Base-by-base conservation (phyloP, 208 protist species). In the Trypanosoma caninum region DNA sequence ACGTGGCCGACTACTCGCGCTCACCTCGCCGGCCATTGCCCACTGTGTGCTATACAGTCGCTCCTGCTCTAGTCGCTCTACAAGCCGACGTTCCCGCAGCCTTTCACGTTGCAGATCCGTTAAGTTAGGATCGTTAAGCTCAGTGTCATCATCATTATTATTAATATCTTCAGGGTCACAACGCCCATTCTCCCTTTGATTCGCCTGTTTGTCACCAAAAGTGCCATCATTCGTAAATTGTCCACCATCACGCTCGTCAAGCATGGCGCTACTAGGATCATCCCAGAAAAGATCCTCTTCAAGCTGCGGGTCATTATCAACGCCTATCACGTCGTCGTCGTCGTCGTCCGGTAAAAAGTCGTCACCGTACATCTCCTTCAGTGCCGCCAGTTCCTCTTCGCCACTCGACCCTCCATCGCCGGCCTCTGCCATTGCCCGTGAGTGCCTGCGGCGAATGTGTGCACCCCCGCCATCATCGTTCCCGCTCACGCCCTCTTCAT, bases 291-390 rank as follows among this genome's bases (percentile, higher is more conserved):
- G 71, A 50, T 87, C 83, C 13, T 87, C 80, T 45, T 76, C 70
- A 41, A 86, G 60, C n/a, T 80, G 78, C 1, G 69, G 67, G 51
- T 92, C 84, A 8, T 60, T 53, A 25, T 41, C 70, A 16, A 64
- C 50, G 28, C 35, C 76, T n/a, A 65, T 56, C 46, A 67, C 77
- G 11, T 72, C 75, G n/a, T 63, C 84, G 56, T 88, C 81, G 28
- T 84, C 77, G 13, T 90, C 85, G 47, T 65, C 48, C 1, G 40
- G 47, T 14, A 46, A 55, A 61, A 90, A 93, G 72, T 93, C 89
- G 20, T 89, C 86, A 31, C 89, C 89, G 74, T 95, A 95, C 67
- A 95, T 81, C 65, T 93, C 84, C 31, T 75, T 71, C 52, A 95
- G 65, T 18, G 89, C 87, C 13, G 73, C 85, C 8, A 87, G 72